A percentile compares a stretch with the other conserved stretches of the same genome.
Conservation (phyloP, 345 rosid genomes). For the Eucalyptus microcorys region DNA sequence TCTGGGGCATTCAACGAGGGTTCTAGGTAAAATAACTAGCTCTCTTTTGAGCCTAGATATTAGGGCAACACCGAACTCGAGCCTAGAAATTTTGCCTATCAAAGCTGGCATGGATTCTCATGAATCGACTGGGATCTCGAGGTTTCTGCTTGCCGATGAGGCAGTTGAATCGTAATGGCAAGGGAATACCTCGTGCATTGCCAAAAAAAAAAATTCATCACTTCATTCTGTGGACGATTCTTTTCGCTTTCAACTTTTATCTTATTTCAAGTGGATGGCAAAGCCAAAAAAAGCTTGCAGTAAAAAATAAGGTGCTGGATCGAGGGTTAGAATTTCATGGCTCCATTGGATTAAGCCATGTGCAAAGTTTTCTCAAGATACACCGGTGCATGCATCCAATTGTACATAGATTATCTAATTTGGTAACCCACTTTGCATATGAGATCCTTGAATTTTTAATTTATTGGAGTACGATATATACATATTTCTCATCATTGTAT, state of each 20-base stretch:
- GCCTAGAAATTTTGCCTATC: not conserved
- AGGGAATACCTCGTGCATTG: not conserved
- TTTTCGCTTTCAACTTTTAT: not conserved
- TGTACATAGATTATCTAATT: not conserved
- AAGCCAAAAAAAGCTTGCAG: not conserved
- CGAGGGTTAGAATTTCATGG: not conserved
- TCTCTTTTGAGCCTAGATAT: not conserved
- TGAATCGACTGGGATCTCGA: not conserved
- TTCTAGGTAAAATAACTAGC: not conserved
- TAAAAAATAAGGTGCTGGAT: not conserved
- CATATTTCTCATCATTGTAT: not conserved
- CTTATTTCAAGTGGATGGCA: not conserved
- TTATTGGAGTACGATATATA: not conserved
- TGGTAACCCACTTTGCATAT: not conserved
- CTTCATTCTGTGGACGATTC: not conserved
- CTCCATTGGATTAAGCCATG: not conserved
- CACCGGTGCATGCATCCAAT: not conserved
- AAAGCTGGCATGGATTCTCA: not conserved
- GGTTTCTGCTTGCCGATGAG: not conserved
- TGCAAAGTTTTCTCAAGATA: not conserved
- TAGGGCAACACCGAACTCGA: not conserved
- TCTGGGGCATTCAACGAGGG: not conserved
- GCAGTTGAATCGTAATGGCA: not conserved
- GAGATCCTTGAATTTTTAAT: not conserved
- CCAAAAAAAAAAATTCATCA: not conserved